Conservation (phyloP, 495 filamentous ascomycete species). For the Cercophora sp. region DNA sequence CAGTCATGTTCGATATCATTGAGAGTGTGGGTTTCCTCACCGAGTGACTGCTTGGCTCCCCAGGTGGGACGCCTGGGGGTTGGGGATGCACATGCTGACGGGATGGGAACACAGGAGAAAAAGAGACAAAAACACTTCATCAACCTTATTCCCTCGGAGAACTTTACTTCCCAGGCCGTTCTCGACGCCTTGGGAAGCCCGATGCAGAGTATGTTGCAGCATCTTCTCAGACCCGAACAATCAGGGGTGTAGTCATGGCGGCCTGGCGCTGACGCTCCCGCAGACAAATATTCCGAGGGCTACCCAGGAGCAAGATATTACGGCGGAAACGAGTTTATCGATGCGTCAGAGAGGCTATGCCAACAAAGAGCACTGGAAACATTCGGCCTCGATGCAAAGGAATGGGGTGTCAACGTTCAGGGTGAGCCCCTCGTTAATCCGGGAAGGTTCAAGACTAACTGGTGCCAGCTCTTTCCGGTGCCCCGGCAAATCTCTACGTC, state of each 20-base stretch:
- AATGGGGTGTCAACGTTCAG: slow-evolving; percentile 99
- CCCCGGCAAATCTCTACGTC: slow-evolving; percentile 92
- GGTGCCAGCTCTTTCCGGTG: slow-evolving; percentile 77
- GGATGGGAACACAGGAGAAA: slow-evolving; percentile 68
- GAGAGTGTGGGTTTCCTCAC: slow-evolving; percentile 62
- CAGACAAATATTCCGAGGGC: slow-evolving; percentile 98
- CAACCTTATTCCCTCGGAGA: slow-evolving; percentile 97
- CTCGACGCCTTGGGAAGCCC: slow-evolving; percentile 94
- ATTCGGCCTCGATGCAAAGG: slow-evolving; percentile 73
- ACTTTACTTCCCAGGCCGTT: slow-evolving; percentile 97
- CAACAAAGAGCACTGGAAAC: slow-evolving; percentile 84
- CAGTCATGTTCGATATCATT: slow-evolving; percentile 78
- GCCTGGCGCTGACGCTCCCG: slow-evolving; percentile 7
- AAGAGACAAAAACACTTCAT: slow-evolving; percentile 93
- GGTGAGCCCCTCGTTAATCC: slow-evolving; percentile 48
- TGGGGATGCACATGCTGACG: too few relatives aligned
- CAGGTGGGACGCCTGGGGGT: too few relatives aligned
- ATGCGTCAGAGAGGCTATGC: slow-evolving; percentile 83
- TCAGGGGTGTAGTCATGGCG: neutral
- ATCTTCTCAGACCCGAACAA: neutral
- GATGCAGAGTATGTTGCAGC: slow-evolving; percentile 78
- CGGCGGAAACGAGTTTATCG: slow-evolving; percentile 94
- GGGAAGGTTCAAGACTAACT: slow-evolving; percentile 14
- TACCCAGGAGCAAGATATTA: slow-evolving; percentile 97
- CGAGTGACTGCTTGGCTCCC: too few relatives aligned